phyloP scores from a whole-genome alignment of 2,329 filamentous ascomycete genomes.

The Raffaelea arxii region DNA sequence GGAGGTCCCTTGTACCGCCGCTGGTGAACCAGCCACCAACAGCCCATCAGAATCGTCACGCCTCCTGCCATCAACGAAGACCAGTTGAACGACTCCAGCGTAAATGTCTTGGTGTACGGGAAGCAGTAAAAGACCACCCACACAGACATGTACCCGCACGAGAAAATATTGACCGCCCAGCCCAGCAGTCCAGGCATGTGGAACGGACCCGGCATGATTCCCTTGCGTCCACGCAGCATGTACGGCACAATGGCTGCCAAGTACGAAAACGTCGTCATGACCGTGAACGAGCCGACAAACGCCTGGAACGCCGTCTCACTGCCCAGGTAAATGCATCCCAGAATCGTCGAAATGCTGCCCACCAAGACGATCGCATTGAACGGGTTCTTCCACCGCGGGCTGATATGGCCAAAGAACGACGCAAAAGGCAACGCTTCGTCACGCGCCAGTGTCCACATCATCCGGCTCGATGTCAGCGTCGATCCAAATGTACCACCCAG shows the following conservation, averaged over 20 bases:
- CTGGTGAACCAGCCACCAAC: not conserved
- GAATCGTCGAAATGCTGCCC: conserved; percentile 33
- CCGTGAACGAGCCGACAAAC: not conserved
- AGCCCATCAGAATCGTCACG: not conserved
- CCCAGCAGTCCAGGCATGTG: not conserved
- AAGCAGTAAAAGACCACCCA: not conserved
- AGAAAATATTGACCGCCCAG: not conserved
- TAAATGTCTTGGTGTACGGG: not conserved
- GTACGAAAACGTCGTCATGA: not conserved
- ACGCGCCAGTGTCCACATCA: conserved; percentile 43
- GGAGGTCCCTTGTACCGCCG: not conserved
- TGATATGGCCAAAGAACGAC: conserved; percentile 39
- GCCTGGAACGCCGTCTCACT: conserved; percentile 37
- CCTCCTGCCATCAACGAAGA: not conserved
- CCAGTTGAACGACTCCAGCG: not conserved
- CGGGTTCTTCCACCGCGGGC: conserved; percentile 44
- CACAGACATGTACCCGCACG: not conserved
- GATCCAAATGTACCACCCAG: not conserved
- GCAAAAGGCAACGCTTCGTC: conserved; percentile 52
- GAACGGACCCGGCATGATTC: not conserved
- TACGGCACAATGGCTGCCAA: not conserved
- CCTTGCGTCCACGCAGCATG: not conserved
- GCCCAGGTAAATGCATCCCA: conserved; percentile 46
- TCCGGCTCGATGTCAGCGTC: not conserved
- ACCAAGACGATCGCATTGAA: conserved; percentile 47